phyloP scores from a whole-genome alignment of 257 asterid species.

The Sherardia arvensis region DNA sequence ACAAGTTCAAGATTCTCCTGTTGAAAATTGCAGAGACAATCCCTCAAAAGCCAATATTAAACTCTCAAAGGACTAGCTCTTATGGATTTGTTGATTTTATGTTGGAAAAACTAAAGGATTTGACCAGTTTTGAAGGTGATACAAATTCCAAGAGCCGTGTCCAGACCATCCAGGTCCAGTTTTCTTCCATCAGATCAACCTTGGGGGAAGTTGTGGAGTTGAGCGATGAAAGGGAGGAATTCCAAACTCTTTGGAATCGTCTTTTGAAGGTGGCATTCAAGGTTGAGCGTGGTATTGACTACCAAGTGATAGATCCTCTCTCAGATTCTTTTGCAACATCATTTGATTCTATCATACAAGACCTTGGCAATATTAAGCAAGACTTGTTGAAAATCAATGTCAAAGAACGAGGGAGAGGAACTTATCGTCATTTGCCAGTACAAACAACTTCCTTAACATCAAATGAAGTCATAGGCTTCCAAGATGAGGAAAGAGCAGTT shows the following conservation, averaged over 20 bases:
- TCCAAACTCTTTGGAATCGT: background rate
- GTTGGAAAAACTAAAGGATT: background rate
- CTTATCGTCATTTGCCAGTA: background rate
- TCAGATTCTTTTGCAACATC: background rate
- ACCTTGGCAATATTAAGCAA: background rate
- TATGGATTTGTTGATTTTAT: background rate
- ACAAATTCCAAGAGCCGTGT: background rate
- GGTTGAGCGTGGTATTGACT: background rate
- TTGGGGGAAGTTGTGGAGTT: background rate
- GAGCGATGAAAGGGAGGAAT: background rate
- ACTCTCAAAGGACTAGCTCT: background rate
- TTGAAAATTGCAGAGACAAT: background rate
- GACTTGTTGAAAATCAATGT: background rate
- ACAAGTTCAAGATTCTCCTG: too few relatives aligned
- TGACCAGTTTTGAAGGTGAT: background rate
- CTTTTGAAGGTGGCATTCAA: background rate
- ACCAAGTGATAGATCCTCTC: background rate
- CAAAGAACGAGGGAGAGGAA: background rate
- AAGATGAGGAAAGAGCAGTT: background rate
- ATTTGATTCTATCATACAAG: background rate
- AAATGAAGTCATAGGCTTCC: background rate
- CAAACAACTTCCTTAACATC: background rate
- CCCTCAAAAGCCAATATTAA: background rate
- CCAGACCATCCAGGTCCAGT: background rate
- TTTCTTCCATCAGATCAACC: background rate